Evolutionary conservation across 805 yeast genomes (phyloP), one percentile per base, ranked within the genome.

Genomic region (Ogataea kodamae): DNA sequence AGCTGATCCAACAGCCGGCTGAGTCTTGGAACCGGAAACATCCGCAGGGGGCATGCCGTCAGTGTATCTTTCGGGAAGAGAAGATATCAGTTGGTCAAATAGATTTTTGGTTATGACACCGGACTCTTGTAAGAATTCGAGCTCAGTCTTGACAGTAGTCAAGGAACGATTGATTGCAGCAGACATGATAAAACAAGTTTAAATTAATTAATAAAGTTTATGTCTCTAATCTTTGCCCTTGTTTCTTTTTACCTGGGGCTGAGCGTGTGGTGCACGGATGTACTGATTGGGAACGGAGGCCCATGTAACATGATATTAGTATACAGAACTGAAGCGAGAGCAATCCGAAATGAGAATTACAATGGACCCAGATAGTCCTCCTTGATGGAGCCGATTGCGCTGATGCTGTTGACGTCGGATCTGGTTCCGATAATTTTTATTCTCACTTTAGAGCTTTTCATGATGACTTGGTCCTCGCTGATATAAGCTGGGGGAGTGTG

Each of bases 401-500:
- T 86, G 58, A 92, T 90, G 52, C 92, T 90, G 54, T 95, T 92
- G 9, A 92, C 98, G 64, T 94, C 97, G 9, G 97, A 85, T 57
- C 97, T 76, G 18, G 96, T 92, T 63, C 97, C 98, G 34, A 90
- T 96, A 28, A 92, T 87, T 67, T 92, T 92, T 49, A 92, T 78
- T 59, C 99, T 76, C 20, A 92, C 92, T 48, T 90, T 78, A 35
- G 95, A 80, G 23, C 97, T 96, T 60, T 90, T 90, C 55, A 86
- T 95, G 28, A 92, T 87, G 43, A 86, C 81, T 65, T 90, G 97
- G 50, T 92, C 98, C 14, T 90, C 92, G 42, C 90, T 80, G 44
- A 85, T 94, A 59, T 87, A 92, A 5, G 97, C 95, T n/a, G 98
- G 98, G 7, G 98, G 98, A 50, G 90, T 89, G 20, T 96, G 89